phyloP scores from a whole-genome alignment of 2,329 filamentous ascomycete species.

The Aspergillus sergii region DNA sequence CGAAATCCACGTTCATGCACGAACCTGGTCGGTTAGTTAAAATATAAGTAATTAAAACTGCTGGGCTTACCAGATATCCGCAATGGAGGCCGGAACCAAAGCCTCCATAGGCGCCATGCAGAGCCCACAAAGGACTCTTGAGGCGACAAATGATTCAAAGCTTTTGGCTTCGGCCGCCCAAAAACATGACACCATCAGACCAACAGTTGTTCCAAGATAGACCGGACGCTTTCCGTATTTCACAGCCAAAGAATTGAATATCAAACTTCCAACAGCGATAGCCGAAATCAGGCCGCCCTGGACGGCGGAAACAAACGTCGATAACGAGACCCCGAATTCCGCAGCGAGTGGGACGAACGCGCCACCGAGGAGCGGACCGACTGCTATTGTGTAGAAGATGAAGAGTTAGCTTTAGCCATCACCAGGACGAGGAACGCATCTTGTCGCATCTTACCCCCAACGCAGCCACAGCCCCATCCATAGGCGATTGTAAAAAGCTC shows the following conservation, averaged over 20 bases:
- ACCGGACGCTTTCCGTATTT: constrained; percentile 43
- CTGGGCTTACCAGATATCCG: constrained; percentile 37
- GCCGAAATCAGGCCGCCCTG: constrained; percentile 40
- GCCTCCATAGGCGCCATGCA: constrained; percentile 46
- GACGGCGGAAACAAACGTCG: constrained; percentile 37
- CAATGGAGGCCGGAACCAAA: constrained; percentile 44
- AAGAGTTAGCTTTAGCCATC: constrained; percentile 21
- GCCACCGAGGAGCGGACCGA: not conserved
- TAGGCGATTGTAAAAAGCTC: constrained; percentile 43
- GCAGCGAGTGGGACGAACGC: constrained; percentile 32
- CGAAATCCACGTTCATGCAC: not conserved
- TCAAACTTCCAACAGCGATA: constrained; percentile 39
- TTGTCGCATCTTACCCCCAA: constrained; percentile 45
- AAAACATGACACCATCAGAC: constrained; percentile 8
- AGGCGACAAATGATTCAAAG: constrained; percentile 28
- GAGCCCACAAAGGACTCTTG: constrained; percentile 38
- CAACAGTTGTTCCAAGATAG: constrained; percentile 37
- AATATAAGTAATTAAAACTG: not conserved
- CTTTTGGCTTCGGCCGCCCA: not conserved
- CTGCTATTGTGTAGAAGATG: not conserved
- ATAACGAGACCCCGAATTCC: constrained; percentile 34
- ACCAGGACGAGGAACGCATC: constrained; percentile 39
- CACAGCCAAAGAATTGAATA: constrained; percentile 41
- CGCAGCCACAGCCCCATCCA: constrained; percentile 44
- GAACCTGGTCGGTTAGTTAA: not conserved